Base-by-base conservation (phyloP, 2,329 filamentous ascomycete genomes). In the Bimuria novae-zelandiae region DNA sequence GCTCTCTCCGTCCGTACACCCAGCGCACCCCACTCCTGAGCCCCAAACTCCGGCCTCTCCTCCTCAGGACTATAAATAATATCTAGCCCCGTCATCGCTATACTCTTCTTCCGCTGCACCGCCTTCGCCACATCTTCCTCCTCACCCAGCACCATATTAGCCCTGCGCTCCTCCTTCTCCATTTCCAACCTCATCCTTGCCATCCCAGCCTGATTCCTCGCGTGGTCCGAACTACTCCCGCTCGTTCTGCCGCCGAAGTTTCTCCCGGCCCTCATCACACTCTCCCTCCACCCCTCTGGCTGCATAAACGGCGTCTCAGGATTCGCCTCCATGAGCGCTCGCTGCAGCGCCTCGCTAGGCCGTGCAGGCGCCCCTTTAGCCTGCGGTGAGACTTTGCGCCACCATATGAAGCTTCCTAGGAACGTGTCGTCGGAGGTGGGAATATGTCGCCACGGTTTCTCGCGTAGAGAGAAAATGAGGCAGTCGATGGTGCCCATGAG, bases 401-500 rank as follows among this genome's bases (percentile, higher is more conserved):
- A 48, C 17, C 44, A 46, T 21, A 46, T 58, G 58, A 76, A 76
- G 52, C 67, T 70, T 22, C 76, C 76, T 40, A 66, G 61, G 46
- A 79, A 74, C 1, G 72, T 75, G 7, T 77, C 76, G 32, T 79
- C 70, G 14, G 68, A 72, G 16, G 74, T 75, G 0, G 74, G 72
- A 5, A 84, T 80, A 51, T 85, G 79, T 39, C 76, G 75, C 89
- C 89, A 92, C 0, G 89, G 89, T 67, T 84, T 84, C 70, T 93
- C 89, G 39, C 88, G 81, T 25, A 82, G 76, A 25, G 80, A 82
- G 71, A 92, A 92, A 19, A 92, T 80, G 50, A 82, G 71, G 55
- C 86, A 85, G 65, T 92, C 87, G 1, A 85, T 84, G 1, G 84
- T 79, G 2, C 88, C 89, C 70, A 91, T 88, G 30, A 83, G 77